Evolutionary conservation across 345 rosid genomes (phyloP), one percentile per base, ranked within the genome.

Genomic region (Brassica incana): DNA sequence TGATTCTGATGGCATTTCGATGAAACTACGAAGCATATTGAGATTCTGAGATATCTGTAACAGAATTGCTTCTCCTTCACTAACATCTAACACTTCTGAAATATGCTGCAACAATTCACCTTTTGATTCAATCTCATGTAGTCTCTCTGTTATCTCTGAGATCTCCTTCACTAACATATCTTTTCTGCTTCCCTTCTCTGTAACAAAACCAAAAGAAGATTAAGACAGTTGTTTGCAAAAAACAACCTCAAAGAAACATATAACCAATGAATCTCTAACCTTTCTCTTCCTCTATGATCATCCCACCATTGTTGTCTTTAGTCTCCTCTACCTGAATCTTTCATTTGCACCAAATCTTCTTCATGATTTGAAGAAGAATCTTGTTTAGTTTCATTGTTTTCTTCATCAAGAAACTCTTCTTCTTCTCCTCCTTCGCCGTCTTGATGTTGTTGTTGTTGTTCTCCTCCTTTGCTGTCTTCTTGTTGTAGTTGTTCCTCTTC

Each of bases 21-120:
- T 59, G 61, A 78, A 77, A 68, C 83, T 81, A 66, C 83, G 83
- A 83, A 89, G 85, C 83, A 83, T 80, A 23, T 84, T 83, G 27
- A 84, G 84, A 85, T 84, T 81, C 43, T 83, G 86, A 58, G 85
- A 80, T 59, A 83, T 82, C 62, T 86, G 85, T 33, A 85, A 74
- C 67, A 83, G 77, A 58, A 83, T 83, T 80, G 83, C 82, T 69
- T 70, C 82, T 71, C 83, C 77, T 66, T 78, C 85, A 52, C 85
- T 73, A 56, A 78, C 85, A 74, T 71, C 77, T 65, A 76, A 56
- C 4, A 77, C 74, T 25, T 65, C 62, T 76, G 77, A 58, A 69
- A 71, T 74, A 69, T 65, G 78, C 35, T 79, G 78, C 67, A 80
- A 74, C 60, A 85, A 73, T 66, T 71, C 87, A 73, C 52, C 83